Base-by-base conservation (phyloP, 371 early-diverging fungal genomes). In the Mucor plumbeus region DNA sequence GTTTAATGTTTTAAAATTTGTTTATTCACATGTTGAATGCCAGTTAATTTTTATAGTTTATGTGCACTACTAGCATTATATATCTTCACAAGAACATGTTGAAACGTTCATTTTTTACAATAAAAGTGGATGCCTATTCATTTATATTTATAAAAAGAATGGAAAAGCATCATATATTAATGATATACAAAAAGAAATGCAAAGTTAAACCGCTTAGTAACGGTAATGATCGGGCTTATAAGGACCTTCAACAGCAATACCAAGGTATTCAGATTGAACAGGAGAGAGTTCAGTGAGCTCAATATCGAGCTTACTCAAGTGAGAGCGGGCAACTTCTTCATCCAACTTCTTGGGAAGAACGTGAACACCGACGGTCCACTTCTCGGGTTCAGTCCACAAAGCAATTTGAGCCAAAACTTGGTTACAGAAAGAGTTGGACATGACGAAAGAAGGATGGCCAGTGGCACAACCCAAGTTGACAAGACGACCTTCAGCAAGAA, bases 391-490 rank as follows among this genome's bases (percentile, higher is more conserved):
- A 70, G 95, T 97, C 98, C 98, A 99, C 75, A 99, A 90, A 68
- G 98, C 95, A 68, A 99, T 95, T 87, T 98, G 99, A 72, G 99
- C 99, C 70, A 99, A 88, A 66, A 93, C 94, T 90, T 99, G 99
- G 94, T 98, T 98, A 73, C 94, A 90, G 91, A 99, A 99, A 66
- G 98, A 98, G 93, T 94, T 96, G 89, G 95, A 94, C 99, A 98
- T 99, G 88, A 98, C 99, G 77, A 99, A 97, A 73, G 93, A 92
- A 67, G 99, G 97, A 88, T 98, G 99, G 70, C 99, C 99, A 73
- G 97, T 97, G 76, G 97, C 99, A 87, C 99, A 99, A 64, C 97
- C 99, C 79, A 99, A 88, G 93, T 99, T 99, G 85, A 99, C 99
- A 72, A 99, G 91, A 85, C 99, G 95, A 73, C 99, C 99, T 83